Evolutionary conservation across 108 stramenopile genomes (phyloP), one percentile per base, ranked within the genome.

Genomic region (Ochromonas danica): DNA sequence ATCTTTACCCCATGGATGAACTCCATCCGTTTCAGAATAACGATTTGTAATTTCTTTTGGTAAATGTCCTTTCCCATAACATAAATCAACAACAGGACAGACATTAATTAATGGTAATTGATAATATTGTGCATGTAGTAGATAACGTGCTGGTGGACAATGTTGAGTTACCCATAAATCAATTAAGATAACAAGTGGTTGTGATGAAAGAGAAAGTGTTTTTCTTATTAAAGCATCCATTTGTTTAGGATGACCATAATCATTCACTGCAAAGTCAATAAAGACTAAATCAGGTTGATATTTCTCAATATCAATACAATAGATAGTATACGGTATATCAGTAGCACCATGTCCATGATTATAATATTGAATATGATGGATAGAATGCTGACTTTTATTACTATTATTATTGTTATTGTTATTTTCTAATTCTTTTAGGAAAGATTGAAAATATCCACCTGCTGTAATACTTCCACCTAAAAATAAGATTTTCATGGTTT

Each of bases 401-500:
- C n/a, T n/a, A 14, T 6, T 51, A 51, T 51, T 51, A 51, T 14
- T 51, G 45, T 51, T 51, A 51, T 14, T 6, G 45, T 6, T 51
- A 51, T 51, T 22, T 67, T 33, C 30, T 36, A 67, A 10, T 25
- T 14, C 3, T 28, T 25, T 28, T 28, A 33, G 10, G 25, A 67
- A 67, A 6, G 3, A 3, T 10, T 14, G 27, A 25, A 67, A 67
- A 67, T 67, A 67, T 35, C 63, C 63, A 67, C 63, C 63, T 36
- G 63, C 63, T 28, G 63, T 67, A 10, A 67, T 67, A 67, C 63
- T 67, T 10, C 63, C 63, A 31, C 63, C 63, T 67, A 67, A 67
- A 35, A 33, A 6, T 35, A 67, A 36, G 6, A 67, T 67, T 14
- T 67, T 25, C 10, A 67, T 67, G 10, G 3, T 22, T 25, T 67